These are phyloP conservation scores for Fusarium sp. DNA, from an alignment of 2,329 filamentous ascomycete genomes.

Conservation along the genomic window DNA sequence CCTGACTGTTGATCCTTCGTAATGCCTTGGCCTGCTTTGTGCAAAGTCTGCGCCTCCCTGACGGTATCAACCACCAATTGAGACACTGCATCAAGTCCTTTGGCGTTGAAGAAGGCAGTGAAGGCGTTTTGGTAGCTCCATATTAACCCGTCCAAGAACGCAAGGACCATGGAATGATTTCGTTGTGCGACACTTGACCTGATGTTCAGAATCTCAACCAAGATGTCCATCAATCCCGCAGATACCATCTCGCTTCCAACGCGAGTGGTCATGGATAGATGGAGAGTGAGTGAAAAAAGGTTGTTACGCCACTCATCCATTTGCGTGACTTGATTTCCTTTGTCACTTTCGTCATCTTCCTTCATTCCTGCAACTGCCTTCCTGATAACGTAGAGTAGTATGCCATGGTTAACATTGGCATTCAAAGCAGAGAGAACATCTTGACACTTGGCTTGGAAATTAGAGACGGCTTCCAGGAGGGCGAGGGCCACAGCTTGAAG, in stretches of 20 bases:
- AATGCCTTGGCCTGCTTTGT: slow-evolving; percentile 76
- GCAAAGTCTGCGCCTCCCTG: slow-evolving; percentile 70
- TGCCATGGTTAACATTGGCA: slow-evolving; percentile 94
- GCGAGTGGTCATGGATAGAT: slow-evolving; percentile 76
- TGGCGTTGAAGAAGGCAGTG: slow-evolving; percentile 79
- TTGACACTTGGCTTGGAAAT: slow-evolving; percentile 75
- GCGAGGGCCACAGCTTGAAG: slow-evolving; percentile 84
- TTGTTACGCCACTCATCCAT: slow-evolving; percentile 90
- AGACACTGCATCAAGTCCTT: slow-evolving; percentile 90
- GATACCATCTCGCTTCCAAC: slow-evolving; percentile 85
- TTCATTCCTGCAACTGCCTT: slow-evolving; percentile 88
- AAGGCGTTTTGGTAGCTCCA: slow-evolving; percentile 87
- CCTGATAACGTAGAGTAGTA: slow-evolving; percentile 89
- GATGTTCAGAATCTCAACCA: slow-evolving; percentile 87
- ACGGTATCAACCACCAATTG: slow-evolving; percentile 84
- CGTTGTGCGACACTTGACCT: slow-evolving; percentile 83
- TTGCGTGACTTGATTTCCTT: slow-evolving; percentile 68
- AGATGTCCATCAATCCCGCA: slow-evolving; percentile 86
- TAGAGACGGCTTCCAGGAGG: slow-evolving; percentile 84
- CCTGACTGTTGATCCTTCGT: slow-evolving; percentile 74
- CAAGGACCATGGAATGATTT: slow-evolving; percentile 82
- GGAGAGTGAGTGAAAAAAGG: slow-evolving; percentile 85
- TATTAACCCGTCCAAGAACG: slow-evolving; percentile 87
- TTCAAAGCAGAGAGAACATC: slow-evolving; percentile 93
- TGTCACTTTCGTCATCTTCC: slow-evolving; percentile 59